These are phyloP conservation scores for Escallonia rubra DNA, from an alignment of 129 eudicot species.

Conservation along the genomic window DNA sequence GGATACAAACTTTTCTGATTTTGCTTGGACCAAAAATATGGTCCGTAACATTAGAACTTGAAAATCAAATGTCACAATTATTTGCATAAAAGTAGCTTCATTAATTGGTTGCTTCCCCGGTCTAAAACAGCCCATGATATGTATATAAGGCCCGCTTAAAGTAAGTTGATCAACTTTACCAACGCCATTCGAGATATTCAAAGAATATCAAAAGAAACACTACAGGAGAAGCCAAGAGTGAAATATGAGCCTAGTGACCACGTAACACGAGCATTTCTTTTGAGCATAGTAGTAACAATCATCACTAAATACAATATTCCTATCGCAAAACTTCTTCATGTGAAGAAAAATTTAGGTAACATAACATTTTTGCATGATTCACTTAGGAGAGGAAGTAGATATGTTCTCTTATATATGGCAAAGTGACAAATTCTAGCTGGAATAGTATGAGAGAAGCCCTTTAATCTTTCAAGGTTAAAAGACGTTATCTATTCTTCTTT, in stretches of 20 bases:
- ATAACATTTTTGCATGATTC: conserved; percentile 31
- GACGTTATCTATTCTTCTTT: conserved; percentile 12
- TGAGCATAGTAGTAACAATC: not conserved
- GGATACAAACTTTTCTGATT: too few relatives aligned
- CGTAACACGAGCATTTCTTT: not conserved
- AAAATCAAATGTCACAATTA: not conserved
- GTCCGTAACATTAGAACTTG: too few relatives aligned
- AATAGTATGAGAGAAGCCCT: conserved; percentile 2
- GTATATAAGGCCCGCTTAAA: not conserved
- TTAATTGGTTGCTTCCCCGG: too few relatives aligned
- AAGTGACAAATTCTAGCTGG: conserved; percentile 23
- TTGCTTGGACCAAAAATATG: too few relatives aligned
- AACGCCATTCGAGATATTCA: not conserved
- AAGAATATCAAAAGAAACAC: not conserved
- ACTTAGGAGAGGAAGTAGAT: conserved; percentile 18
- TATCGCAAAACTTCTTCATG: conserved; percentile 9
- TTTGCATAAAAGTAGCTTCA: not conserved
- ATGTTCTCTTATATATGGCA: conserved; percentile 33
- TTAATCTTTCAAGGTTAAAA: conserved; percentile 19
- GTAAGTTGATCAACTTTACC: not conserved
- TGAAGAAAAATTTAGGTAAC: conserved; percentile 29
- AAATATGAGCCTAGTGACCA: conserved; percentile 5
- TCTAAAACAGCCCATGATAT: too few relatives aligned
- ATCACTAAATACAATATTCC: not conserved
- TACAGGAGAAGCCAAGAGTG: not conserved